Conservation (phyloP, 352 stramenopile species). For the Phytophthora uliginosa region DNA sequence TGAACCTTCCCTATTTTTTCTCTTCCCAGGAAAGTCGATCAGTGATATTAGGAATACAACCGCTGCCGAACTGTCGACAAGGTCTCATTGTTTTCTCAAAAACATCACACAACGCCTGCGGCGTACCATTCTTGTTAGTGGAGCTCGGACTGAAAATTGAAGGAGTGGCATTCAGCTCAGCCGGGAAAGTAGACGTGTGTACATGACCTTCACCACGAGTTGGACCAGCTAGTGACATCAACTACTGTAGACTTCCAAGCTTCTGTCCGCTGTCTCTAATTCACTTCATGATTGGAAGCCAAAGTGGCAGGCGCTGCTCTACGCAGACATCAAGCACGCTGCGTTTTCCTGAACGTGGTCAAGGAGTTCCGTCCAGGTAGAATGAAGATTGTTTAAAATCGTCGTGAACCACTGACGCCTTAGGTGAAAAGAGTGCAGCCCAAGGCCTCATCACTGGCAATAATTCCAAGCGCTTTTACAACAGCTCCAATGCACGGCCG, state of each 20-base stretch:
- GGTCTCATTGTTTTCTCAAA: too few relatives aligned
- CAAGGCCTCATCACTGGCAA: constrained; percentile 10
- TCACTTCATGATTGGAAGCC: constrained; percentile 15
- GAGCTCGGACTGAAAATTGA: too few relatives aligned
- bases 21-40: background rate
- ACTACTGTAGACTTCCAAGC: constrained; percentile 4
- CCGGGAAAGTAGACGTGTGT: too few relatives aligned
- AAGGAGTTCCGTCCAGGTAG: too few relatives aligned
- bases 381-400: too few relatives aligned
- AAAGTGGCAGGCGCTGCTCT: constrained; percentile 2
- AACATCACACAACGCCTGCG: too few relatives aligned
- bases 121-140: too few relatives aligned
- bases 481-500: constrained; percentile 7
- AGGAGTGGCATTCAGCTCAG: too few relatives aligned
- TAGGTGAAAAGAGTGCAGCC: constrained; percentile 1
- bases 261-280: background rate
- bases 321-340: background rate
- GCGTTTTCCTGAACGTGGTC: too few relatives aligned
- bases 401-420: background rate
- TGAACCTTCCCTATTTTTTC: background rate
- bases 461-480: constrained; percentile 16
- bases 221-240: constrained; percentile 24
- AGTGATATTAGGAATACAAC: background rate
- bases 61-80: too few relatives aligned
- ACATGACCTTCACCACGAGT: constrained; percentile 17